These are phyloP conservation scores for Rhizodiscina lignyota DNA, from an alignment of 495 filamentous ascomycete species.

Conservation along the genomic window DNA sequence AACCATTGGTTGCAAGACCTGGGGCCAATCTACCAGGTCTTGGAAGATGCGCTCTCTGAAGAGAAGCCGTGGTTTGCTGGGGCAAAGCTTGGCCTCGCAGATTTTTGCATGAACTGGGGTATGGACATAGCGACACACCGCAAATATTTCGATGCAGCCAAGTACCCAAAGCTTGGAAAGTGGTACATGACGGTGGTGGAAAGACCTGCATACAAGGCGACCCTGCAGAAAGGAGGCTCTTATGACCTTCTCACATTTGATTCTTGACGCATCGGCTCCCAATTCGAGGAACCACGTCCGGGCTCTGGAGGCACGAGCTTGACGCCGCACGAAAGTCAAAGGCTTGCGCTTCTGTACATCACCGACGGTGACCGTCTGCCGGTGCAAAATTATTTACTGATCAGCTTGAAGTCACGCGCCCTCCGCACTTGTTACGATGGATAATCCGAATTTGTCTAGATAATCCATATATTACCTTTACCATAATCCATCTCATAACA, in stretches of 20 bases:
- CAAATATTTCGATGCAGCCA: neutral
- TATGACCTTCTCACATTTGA: neutral
- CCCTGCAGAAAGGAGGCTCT: neutral
- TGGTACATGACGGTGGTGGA: neutral
- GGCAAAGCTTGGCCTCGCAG: neutral
- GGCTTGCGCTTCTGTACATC: too few relatives aligned
- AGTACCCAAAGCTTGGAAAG: neutral
- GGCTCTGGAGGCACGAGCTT: too few relatives aligned
- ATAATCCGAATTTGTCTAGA: too few relatives aligned
- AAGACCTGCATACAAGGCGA: neutral
- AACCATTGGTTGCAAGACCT: neutral
- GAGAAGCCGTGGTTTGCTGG: neutral
- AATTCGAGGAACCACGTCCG: too few relatives aligned
- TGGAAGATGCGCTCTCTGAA: neutral
- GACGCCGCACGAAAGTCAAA: too few relatives aligned
- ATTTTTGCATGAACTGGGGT: neutral
- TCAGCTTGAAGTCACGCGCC: too few relatives aligned
- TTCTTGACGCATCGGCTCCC: too few relatives aligned
- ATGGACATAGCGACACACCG: neutral
- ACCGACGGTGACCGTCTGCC: too few relatives aligned
- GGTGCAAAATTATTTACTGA: too few relatives aligned
- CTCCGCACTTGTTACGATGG: too few relatives aligned
- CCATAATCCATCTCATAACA: too few relatives aligned
- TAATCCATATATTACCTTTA: too few relatives aligned
- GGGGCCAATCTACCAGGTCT: neutral